phyloP scores from a whole-genome alignment of 495 filamentous ascomycete species.

The Daldinia bambusicola region DNA sequence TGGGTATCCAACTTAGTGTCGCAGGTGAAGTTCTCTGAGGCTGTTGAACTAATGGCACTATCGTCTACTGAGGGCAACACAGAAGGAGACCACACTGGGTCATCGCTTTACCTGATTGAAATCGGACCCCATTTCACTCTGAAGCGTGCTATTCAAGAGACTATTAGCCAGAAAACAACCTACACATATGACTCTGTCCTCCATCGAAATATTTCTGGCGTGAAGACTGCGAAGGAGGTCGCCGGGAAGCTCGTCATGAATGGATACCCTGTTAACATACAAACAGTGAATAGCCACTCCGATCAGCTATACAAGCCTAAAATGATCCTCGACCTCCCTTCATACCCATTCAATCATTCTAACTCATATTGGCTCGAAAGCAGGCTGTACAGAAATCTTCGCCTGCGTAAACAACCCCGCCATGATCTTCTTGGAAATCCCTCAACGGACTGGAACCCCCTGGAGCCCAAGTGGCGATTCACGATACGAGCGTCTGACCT shows the following conservation, averaged over 20 bases:
- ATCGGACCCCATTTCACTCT: constrained; percentile 67
- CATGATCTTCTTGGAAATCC: constrained; percentile 61
- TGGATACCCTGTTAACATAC: too few species aligned
- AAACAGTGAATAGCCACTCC: neutral
- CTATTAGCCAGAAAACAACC: neutral
- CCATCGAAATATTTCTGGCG: too few species aligned
- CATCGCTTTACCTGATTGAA: constrained; percentile 53
- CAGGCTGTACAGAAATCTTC: constrained; percentile 52
- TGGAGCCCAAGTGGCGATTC: constrained; percentile 56
- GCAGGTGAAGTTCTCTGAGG: constrained; percentile 52
- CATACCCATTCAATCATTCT: constrained; percentile 55
- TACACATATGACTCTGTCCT: neutral
- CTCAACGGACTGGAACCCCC: constrained; percentile 45
- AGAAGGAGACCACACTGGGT: neutral
- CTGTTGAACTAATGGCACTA: constrained; percentile 1
- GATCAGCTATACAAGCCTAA: constrained; percentile 23
- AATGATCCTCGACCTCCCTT: constrained; percentile 43
- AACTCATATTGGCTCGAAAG: constrained; percentile 54
- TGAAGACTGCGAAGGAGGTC: too few species aligned
- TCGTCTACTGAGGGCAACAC: neutral
- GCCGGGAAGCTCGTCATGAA: too few species aligned
- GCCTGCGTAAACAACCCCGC: constrained; percentile 46
- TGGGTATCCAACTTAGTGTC: constrained; percentile 57
- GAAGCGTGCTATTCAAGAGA: constrained; percentile 48
- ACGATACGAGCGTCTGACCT: constrained; percentile 50